Evolutionary conservation across 371 early-diverging fungal species (phyloP).

Genomic region (Mortierella sp.): DNA sequence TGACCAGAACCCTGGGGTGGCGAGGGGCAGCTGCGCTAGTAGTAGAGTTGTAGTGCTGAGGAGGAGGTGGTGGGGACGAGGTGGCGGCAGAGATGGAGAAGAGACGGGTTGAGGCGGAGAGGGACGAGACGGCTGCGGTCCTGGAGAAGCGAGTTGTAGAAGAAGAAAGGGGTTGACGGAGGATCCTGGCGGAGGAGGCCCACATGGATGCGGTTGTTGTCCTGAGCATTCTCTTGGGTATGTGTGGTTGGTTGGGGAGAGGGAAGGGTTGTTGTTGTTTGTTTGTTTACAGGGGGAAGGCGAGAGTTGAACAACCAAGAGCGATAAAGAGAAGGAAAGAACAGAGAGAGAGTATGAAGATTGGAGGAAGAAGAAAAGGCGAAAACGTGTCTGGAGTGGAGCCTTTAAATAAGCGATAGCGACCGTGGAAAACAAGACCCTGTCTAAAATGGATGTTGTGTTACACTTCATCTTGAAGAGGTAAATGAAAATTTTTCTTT

Average conservation of each 20-base stretch:
- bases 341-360: not conserved
- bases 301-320: not conserved
- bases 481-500: not conserved
- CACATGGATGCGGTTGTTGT: conserved; percentile 1
- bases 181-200: conserved; percentile 1
- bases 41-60: not conserved
- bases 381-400: not conserved
- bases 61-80: conserved; percentile 2
- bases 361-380: not conserved
- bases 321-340: not conserved
- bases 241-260: not conserved
- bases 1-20: conserved; percentile 67
- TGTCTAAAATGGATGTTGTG: not conserved
- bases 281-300: not conserved
- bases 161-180: not conserved
- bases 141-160: conserved; percentile 7
- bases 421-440: not conserved
- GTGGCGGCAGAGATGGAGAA: conserved; percentile 11
- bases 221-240: conserved; percentile 1
- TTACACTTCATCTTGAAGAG: not conserved
- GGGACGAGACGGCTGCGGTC: not conserved
- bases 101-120: conserved; percentile 2
- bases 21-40: conserved; percentile 19
- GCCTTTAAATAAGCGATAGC: not conserved
- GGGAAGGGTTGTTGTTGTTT: not conserved